Evolutionary conservation across 2,329 filamentous ascomycete species (phyloP).

Genomic region (Diplodia seriata): DNA sequence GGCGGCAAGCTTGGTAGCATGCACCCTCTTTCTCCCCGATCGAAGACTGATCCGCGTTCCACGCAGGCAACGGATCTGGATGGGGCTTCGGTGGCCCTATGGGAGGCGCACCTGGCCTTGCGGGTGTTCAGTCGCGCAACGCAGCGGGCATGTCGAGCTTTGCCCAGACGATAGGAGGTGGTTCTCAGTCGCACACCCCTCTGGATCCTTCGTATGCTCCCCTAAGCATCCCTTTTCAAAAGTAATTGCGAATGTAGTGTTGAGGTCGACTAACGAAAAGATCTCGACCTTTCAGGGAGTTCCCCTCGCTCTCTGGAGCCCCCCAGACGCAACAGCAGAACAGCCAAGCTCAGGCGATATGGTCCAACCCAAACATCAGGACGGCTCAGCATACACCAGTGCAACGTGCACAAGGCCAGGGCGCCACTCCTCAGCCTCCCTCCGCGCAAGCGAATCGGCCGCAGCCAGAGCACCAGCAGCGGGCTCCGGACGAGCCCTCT

Average conservation of each 20-base stretch:
- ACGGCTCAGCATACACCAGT: slow-evolving; percentile 60
- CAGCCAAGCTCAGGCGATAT: slow-evolving; percentile 61
- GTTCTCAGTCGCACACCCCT: slow-evolving; percentile 60
- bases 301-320: slow-evolving; percentile 65
- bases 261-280: slow-evolving; percentile 10
- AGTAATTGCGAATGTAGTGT: background rate
- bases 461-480: slow-evolving; percentile 49
- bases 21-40: background rate
- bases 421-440: slow-evolving; percentile 34
- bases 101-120: slow-evolving; percentile 59
- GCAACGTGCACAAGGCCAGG: slow-evolving; percentile 58
- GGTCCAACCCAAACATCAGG: slow-evolving; percentile 65
- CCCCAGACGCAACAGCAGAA: slow-evolving; percentile 61
- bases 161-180: slow-evolving; percentile 60
- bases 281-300: slow-evolving; percentile 57
- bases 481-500: slow-evolving; percentile 50
- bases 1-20: slow-evolving; percentile 61
- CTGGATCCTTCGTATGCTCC: slow-evolving; percentile 64
- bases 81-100: slow-evolving; percentile 65
- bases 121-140: slow-evolving; percentile 59
- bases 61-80: slow-evolving; percentile 60
- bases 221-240: background rate
- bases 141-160: slow-evolving; percentile 60
- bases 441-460: slow-evolving; percentile 42
- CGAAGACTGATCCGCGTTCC: slow-evolving; percentile 19